Evolutionary conservation across 31 red algal genomes (phyloP).

Genomic region (Asparagopsis taxiformis): DNA sequence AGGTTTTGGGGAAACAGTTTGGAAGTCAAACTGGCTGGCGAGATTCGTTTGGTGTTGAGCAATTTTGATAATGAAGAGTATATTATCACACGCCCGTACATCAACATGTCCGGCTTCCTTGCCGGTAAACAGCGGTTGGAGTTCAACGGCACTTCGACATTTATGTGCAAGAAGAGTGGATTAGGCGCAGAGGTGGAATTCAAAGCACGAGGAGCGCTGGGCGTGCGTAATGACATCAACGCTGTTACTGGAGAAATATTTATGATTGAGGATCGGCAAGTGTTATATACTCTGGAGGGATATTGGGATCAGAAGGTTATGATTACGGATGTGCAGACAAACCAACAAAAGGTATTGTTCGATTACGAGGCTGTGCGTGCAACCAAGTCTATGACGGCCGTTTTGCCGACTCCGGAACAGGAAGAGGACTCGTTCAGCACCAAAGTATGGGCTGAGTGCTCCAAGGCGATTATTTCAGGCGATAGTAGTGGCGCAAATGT

Average conservation of each 20-base stretch:
- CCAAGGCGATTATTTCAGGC: slow-evolving; percentile 65
- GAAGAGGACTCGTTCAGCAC: slow-evolving; percentile 71
- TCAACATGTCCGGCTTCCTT: slow-evolving; percentile 80
- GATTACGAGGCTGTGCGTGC: slow-evolving; percentile 72
- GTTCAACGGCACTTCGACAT: slow-evolving; percentile 70
- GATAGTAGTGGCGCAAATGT: slow-evolving; percentile 66
- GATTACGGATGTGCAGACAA: slow-evolving; percentile 62
- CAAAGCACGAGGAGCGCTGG: slow-evolving; percentile 62
- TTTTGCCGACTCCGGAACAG: slow-evolving; percentile 62
- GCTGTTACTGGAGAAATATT: slow-evolving; percentile 75
- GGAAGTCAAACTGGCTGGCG: slow-evolving; percentile 79
- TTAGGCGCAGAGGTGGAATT: slow-evolving; percentile 85
- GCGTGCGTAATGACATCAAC: slow-evolving; percentile 55
- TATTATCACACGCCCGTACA: slow-evolving; percentile 77
- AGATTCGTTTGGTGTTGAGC: slow-evolving; percentile 63
- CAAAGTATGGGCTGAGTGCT: slow-evolving; percentile 75
- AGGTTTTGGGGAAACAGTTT: slow-evolving; percentile 94
- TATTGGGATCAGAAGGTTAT: slow-evolving; percentile 86
- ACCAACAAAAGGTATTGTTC: slow-evolving; percentile 58
- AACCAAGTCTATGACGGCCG: slow-evolving; percentile 67
- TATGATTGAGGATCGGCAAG: slow-evolving; percentile 38
- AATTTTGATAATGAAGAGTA: slow-evolving; percentile 73
- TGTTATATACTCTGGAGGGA: slow-evolving; percentile 70
- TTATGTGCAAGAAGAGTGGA: slow-evolving; percentile 62
- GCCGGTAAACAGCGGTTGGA: slow-evolving; percentile 85